A percentile compares a stretch with the other conserved stretches of the same genome.
Conservation (phyloP, 768 basidiomycete genomes). For the Mrakia blollopis region DNA sequence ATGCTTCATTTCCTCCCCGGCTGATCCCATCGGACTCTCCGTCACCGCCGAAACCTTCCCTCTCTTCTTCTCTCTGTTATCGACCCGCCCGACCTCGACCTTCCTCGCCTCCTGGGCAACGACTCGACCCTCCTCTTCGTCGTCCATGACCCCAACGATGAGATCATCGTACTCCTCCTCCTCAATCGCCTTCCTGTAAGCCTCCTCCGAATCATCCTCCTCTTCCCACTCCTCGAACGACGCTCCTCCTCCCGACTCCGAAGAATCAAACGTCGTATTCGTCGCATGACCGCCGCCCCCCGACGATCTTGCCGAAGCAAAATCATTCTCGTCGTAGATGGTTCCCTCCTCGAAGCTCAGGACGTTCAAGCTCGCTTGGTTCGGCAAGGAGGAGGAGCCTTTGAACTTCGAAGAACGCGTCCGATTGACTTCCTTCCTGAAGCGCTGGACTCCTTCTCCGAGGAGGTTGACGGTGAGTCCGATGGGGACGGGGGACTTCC, state of each 20-base stretch:
- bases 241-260: background rate
- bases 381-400: background rate
- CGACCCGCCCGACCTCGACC: conserved; percentile 21
- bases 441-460: conserved; percentile 38
- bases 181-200: conserved; percentile 39
- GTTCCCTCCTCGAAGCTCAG: conserved; percentile 41
- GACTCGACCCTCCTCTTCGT: conserved; percentile 33
- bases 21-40: background rate
- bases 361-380: conserved; percentile 7
- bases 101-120: conserved; percentile 36
- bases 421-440: conserved; percentile 39
- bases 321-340: conserved; percentile 35
- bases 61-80: background rate
- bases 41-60: background rate
- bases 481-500: conserved; percentile 37
- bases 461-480: conserved; percentile 32
- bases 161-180: conserved; percentile 45
- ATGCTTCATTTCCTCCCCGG: background rate
- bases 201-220: conserved; percentile 39
- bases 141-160: conserved; percentile 43
- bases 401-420: conserved; percentile 22
- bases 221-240: conserved; percentile 34
- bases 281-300: conserved; percentile 19
- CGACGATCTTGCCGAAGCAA: conserved; percentile 31
- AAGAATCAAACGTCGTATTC: conserved; percentile 32